These are phyloP conservation scores for Arabis alpina DNA, from an alignment of 345 rosid genomes.

Conservation along the genomic window DNA sequence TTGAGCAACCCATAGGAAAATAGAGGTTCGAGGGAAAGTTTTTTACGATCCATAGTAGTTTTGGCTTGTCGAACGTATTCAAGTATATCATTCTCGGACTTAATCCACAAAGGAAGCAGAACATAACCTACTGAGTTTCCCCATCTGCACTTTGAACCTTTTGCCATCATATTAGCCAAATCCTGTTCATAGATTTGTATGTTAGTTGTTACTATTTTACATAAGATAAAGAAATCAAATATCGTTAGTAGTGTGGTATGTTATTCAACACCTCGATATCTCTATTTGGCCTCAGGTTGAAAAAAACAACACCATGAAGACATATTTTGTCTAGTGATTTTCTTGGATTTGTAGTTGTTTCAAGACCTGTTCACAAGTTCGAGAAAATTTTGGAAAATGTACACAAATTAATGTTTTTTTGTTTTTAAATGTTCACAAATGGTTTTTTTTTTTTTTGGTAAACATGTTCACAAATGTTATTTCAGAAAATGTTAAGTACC, in stretches of 20 bases:
- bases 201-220: neutral
- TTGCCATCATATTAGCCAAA: constrained; percentile 54
- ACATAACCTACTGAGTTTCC: constrained; percentile 58
- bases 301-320: constrained; percentile 46
- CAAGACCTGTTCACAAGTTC: constrained; percentile 19
- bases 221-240: neutral
- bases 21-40: constrained; percentile 42
- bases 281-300: neutral
- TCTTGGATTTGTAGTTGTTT: constrained; percentile 9
- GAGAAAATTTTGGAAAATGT: too few relatives aligned
- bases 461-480: neutral
- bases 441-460: too few relatives aligned
- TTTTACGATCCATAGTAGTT: constrained; percentile 35
- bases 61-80: constrained; percentile 52
- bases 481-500: constrained; percentile 38
- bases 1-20: constrained; percentile 43
- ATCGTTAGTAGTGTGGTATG: constrained; percentile 48
- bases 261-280: constrained; percentile 54
- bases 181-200: constrained; percentile 25
- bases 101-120: constrained; percentile 49
- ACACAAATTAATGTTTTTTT: neutral
- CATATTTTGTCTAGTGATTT: constrained; percentile 36
- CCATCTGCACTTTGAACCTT: constrained; percentile 48
- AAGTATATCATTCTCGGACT: constrained; percentile 43
- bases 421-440: neutral